Evolutionary conservation across 2,329 filamentous ascomycete genomes (phyloP), one percentile per base, ranked within the genome.

Genomic region (Arthrinium phaeospermum): DNA sequence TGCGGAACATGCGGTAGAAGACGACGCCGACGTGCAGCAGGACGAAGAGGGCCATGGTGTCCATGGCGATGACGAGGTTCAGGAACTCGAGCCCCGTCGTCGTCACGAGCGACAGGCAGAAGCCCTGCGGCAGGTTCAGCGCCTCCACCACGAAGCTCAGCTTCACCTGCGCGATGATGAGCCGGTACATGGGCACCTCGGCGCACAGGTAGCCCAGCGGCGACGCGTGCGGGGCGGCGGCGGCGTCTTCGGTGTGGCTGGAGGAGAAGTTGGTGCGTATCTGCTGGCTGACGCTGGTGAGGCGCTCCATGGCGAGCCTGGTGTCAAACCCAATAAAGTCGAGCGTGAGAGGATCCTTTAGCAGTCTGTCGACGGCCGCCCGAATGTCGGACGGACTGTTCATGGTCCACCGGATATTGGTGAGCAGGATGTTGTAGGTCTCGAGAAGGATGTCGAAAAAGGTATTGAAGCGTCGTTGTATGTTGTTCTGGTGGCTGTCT

Each of bases 81-180:
- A 69, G 45, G 10, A 69, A 69, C 16, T 37, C 67, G 27, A 41
- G 45, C 19, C 67, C 67, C 10, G 67, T 41, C 13, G 47, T 49
- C 27, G 67, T 69, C 27, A 69, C 24, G 8, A 69, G 45, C 45
- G 67, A 69, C 27, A 69, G 45, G 67, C 67, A 69, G 16, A 69
- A 34, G 16, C 67, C 67, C 16, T 69, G 67, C 5, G 67, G 12
- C 14, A 69, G 27, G 19, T 49, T 37, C 19, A 69, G 45, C 27
- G 67, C 45, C 8, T 69, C 67, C 45, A 37, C 27, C 45, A 69
- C 67, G 27, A 49, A 69, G 67, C 67, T 47, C 45, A 69, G 45
- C 22, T 37, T 46, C 14, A 34, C 37, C 16, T 69, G 67, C 8
- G 67, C 49, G 45, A 69, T 37, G 67, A 44, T 44, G 14, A 49